A percentile compares a stretch with the other conserved stretches of the same genome.
Conservation (phyloP, 2,329 filamentous ascomycete species). For the Xylaria polymorpha region DNA sequence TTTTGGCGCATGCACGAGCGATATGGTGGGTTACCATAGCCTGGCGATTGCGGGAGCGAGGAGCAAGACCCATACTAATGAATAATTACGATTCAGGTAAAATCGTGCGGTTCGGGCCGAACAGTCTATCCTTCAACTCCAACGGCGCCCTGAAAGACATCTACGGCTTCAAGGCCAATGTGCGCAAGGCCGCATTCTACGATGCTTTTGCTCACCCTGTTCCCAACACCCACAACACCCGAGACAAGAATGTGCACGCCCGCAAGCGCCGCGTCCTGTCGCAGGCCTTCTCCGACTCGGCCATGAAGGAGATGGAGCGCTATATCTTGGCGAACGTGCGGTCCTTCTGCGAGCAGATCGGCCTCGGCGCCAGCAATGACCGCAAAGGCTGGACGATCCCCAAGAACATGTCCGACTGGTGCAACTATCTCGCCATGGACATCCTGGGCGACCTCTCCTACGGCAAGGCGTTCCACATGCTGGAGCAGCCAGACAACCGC, state of each 20-base stretch:
- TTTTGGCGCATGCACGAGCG: slow-evolving; percentile 76
- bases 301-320: slow-evolving; percentile 74
- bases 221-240: slow-evolving; percentile 78
- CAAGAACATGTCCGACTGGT: slow-evolving; percentile 73
- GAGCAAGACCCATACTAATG: slow-evolving; percentile 26
- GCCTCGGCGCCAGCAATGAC: slow-evolving; percentile 54
- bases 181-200: slow-evolving; percentile 78
- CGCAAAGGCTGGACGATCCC: slow-evolving; percentile 67
- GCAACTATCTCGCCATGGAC: slow-evolving; percentile 71
- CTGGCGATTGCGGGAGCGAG: not conserved
- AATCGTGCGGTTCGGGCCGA: slow-evolving; percentile 82
- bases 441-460: slow-evolving; percentile 71
- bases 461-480: slow-evolving; percentile 72
- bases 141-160: slow-evolving; percentile 74
- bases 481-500: slow-evolving; percentile 68
- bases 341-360: slow-evolving; percentile 72
- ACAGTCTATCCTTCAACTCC: slow-evolving; percentile 81
- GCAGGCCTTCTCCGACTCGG: slow-evolving; percentile 76
- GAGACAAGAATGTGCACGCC: slow-evolving; percentile 75
- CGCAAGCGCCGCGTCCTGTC: slow-evolving; percentile 77
- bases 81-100: slow-evolving; percentile 56
- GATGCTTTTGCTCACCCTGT: slow-evolving; percentile 77
- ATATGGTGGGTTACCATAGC: slow-evolving; percentile 66
- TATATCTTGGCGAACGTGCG: slow-evolving; percentile 74
- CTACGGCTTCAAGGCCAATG: slow-evolving; percentile 72